phyloP scores from a whole-genome alignment of 2,329 filamentous ascomycete genomes.

The Botrytis pseudocinerea region DNA sequence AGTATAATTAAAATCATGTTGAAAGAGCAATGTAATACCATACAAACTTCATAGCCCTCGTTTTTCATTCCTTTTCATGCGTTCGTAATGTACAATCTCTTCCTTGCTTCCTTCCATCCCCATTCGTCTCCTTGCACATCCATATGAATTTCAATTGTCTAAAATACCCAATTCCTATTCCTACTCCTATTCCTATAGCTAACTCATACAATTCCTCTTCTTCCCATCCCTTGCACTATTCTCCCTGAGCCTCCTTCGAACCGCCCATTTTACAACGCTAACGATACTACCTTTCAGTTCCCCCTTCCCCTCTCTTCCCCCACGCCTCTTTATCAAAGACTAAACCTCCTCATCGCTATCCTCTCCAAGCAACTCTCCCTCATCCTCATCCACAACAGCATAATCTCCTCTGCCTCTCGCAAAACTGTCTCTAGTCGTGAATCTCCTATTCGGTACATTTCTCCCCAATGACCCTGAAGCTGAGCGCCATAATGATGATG shows the following conservation, averaged over 20 bases:
- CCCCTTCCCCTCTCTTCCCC: not conserved
- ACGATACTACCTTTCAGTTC: not conserved
- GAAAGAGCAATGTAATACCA: not conserved
- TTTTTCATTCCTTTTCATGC: not conserved
- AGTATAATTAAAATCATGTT: not conserved
- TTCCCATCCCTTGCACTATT: not conserved
- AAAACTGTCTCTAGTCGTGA: slow-evolving; percentile 88
- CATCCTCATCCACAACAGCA: slow-evolving; percentile 84
- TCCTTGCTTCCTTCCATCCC: not conserved
- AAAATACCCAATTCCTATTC: not conserved
- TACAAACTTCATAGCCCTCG: not conserved
- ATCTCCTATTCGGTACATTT: slow-evolving; percentile 52
- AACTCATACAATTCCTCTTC: not conserved
- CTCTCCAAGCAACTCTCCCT: slow-evolving; percentile 90
- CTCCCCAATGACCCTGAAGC: slow-evolving; percentile 53
- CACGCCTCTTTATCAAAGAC: not conserved
- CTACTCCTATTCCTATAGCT: not conserved
- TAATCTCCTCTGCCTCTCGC: slow-evolving; percentile 86
- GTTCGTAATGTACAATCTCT: not conserved
- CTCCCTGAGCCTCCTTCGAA: not conserved
- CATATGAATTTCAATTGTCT: not conserved
- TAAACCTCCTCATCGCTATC: slow-evolving; percentile 87
- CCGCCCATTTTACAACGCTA: not conserved
- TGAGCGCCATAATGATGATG: slow-evolving; percentile 70
- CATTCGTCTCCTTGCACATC: not conserved